These are phyloP conservation scores for Suillus tomentosus DNA, from an alignment of 768 basidiomycete genomes.

Conservation along the genomic window DNA sequence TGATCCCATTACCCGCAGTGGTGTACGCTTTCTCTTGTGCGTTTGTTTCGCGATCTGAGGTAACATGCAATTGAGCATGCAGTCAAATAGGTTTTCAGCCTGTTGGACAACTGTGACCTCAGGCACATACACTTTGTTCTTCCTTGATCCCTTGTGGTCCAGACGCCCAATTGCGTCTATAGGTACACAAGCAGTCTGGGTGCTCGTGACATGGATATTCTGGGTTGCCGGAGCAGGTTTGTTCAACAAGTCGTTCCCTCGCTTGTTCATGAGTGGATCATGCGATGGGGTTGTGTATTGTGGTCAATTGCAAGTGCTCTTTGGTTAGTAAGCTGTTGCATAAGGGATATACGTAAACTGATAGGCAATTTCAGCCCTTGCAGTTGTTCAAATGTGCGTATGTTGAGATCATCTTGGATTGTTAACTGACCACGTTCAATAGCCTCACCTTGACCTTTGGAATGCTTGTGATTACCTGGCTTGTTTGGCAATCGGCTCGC, in stretches of 20 bases:
- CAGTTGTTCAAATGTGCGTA: constrained; percentile 55
- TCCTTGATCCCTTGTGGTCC: constrained; percentile 61
- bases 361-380: constrained; percentile 39
- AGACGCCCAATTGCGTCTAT: constrained; percentile 54
- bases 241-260: constrained; percentile 51
- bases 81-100: constrained; percentile 48
- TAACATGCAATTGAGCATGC: constrained; percentile 12
- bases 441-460: constrained; percentile 51
- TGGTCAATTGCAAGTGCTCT: constrained; percentile 54
- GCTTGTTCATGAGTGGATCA: constrained; percentile 39
- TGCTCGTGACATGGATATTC: constrained; percentile 56
- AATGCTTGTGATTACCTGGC: constrained; percentile 50
- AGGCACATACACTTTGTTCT: constrained; percentile 54
- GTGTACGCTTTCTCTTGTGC: constrained; percentile 51
- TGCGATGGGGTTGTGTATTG: constrained; percentile 54
- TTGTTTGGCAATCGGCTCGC: constrained; percentile 54
- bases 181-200: constrained; percentile 62
- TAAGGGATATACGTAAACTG: constrained; percentile 1
- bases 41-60: constrained; percentile 20
- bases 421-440: constrained; percentile 17
- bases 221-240: constrained; percentile 61
- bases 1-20: constrained; percentile 43
- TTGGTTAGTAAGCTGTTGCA: constrained; percentile 41
- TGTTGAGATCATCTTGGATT: constrained; percentile 8
- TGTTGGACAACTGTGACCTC: constrained; percentile 63